Evolutionary conservation across 331 rosid genomes (phyloP).

Genomic region (Arachis monticola): DNA sequence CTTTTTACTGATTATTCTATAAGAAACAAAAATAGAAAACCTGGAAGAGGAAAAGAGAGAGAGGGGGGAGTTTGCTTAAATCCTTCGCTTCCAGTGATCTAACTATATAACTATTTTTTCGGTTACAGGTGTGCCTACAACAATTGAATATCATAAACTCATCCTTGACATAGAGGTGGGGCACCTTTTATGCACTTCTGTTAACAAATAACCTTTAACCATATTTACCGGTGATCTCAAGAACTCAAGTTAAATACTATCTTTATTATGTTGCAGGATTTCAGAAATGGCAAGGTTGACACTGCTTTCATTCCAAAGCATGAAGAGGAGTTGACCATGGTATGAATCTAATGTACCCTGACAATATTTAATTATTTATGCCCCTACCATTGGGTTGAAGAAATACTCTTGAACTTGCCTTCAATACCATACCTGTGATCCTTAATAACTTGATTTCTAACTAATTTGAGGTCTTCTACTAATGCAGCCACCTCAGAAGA

Average conservation of each 20-base stretch:
- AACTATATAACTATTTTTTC: conserved; percentile 20
- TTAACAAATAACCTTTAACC: conserved; percentile 9
- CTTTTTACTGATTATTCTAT: conserved; percentile 29
- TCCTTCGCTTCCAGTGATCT: conserved; percentile 22
- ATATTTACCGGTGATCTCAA: conserved; percentile 23
- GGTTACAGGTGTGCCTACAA: conserved; percentile 91
- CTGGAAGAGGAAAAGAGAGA: conserved; percentile 13
- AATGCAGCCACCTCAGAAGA: conserved; percentile 56
- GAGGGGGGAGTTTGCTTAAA: conserved; percentile 13
- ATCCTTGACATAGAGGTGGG: conserved; percentile 88
- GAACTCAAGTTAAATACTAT: conserved; percentile 14
- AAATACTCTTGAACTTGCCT: conserved; percentile 3
- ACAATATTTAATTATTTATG: not conserved
- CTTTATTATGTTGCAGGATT: conserved; percentile 58
- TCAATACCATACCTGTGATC: not conserved
- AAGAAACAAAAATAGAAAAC: not conserved
- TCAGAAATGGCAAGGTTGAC: conserved; percentile 86
- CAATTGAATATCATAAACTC: conserved; percentile 96
- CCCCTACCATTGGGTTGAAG: conserved; percentile 20
- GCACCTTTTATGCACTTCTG: conserved; percentile 22
- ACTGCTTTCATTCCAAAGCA: conserved; percentile 97
- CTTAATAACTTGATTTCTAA: conserved; percentile 24
- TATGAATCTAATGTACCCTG: conserved; percentile 41
- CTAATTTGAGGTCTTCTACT: conserved; percentile 20
- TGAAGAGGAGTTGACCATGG: conserved; percentile 79